phyloP scores from a whole-genome alignment of 1,284 basidiomycete species.

The Xerocomus cyaneibrunnescens region DNA sequence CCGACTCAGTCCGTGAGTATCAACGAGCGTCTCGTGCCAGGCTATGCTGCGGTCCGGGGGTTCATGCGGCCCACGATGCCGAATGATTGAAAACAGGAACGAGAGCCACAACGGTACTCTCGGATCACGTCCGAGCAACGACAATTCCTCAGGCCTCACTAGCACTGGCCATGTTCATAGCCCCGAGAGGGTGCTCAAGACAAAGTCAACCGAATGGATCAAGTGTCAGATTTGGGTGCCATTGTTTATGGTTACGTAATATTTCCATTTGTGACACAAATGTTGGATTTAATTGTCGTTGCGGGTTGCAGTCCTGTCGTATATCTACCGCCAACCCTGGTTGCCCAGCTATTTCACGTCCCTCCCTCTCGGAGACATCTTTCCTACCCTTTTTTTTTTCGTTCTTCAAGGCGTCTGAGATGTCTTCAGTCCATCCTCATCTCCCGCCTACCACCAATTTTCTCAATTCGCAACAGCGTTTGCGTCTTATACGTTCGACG shows the following conservation, averaged over 20 bases:
- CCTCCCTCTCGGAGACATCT: neutral
- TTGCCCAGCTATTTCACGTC: slow-evolving; percentile 7
- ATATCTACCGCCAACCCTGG: neutral
- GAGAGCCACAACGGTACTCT: too few relatives aligned
- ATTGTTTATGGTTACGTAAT: slow-evolving; percentile 4
- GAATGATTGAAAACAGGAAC: too few relatives aligned
- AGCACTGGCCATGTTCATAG: too few relatives aligned
- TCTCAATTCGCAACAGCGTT: slow-evolving; percentile 48
- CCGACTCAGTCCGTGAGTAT: neutral
- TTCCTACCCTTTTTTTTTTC: neutral
- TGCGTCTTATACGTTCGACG: slow-evolving; percentile 56
- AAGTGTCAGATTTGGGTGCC: neutral
- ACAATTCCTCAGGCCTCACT: too few relatives aligned
- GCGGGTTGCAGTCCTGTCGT: neutral
- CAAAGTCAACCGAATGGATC: neutral
- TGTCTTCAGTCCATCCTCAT: slow-evolving; percentile 22
- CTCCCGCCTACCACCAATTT: slow-evolving; percentile 48
- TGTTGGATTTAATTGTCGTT: neutral
- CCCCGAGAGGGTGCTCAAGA: too few relatives aligned
- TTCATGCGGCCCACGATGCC: too few relatives aligned
- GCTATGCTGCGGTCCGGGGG: neutral
- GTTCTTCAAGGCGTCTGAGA: slow-evolving; percentile 13
- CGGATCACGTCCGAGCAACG: too few relatives aligned
- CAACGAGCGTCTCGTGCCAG: neutral
- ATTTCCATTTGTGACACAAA: slow-evolving; percentile 9